Evolutionary conservation across 176 grass and related monocot species (phyloP).

Genomic region (Oryza nivara): DNA sequence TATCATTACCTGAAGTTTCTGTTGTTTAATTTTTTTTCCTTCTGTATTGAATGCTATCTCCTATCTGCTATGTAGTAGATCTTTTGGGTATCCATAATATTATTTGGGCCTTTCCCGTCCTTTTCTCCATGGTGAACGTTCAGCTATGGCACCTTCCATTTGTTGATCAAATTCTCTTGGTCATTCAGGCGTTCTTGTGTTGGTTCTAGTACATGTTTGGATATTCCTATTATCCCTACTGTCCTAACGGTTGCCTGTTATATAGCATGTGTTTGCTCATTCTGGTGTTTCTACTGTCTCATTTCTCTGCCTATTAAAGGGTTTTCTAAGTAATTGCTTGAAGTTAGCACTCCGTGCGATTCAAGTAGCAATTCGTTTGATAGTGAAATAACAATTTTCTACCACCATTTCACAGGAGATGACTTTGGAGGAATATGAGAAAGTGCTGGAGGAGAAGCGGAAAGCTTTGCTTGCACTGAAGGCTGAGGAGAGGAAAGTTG

Average conservation of each 20-base stretch:
- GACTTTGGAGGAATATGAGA: constrained; percentile 95
- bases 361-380: neutral
- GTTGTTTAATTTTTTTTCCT: neutral
- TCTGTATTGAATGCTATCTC: neutral
- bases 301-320: neutral
- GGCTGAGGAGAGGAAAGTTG: constrained; percentile 78
- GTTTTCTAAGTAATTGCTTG: neutral
- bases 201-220: neutral
- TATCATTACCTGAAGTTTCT: neutral
- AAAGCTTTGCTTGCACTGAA: constrained; percentile 64
- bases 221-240: neutral
- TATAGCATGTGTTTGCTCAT: neutral
- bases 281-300: neutral
- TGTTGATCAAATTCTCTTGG: neutral
- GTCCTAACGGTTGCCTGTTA: neutral
- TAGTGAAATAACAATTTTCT: constrained; percentile 2
- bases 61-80: neutral
- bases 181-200: neutral
- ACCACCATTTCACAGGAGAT: constrained; percentile 55
- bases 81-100: neutral
- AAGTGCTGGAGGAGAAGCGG: constrained; percentile 69
- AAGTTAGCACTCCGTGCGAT: neutral
- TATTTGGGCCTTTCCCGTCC: neutral
- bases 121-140: neutral
- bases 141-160: neutral